Base-by-base conservation (phyloP, 352 stramenopile species). In the Lagenidium giganteum region DNA sequence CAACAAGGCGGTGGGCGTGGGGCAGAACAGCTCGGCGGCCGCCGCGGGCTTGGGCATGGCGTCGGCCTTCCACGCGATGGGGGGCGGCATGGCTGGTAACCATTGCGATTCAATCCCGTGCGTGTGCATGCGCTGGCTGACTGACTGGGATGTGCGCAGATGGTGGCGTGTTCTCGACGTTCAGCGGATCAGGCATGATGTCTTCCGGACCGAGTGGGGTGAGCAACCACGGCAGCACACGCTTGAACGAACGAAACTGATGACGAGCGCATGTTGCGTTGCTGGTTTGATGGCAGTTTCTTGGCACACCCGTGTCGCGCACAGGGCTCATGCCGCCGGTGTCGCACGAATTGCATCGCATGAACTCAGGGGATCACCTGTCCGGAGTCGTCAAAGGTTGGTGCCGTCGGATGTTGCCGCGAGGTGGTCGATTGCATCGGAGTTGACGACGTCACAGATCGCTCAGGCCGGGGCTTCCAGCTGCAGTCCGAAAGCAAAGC, bases 401-500 rank as follows among this genome's bases (percentile, higher is more conserved):
- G 14, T 23, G 21, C 7, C 5, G 24, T 26, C 11, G 26, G 3
- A 14, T 30, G 38, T 2, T 23, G 9, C 17, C 5, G n/a, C n/a
- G n/a, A n/a, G n/a, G n/a, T n/a, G n/a, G n/a, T n/a, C n/a, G n/a
- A n/a, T n/a, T n/a, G n/a, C n/a, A n/a, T n/a, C n/a, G n/a, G n/a
- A n/a, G n/a, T n/a, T n/a, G n/a, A n/a, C n/a, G n/a, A n/a, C n/a
- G n/a, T 20, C 6, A 14, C 31, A 22, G 18, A 20, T n/a, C 31
- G 39, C 56, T 5, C 36, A 85, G 77, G 68, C 44, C 65, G 72
- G 20, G 67, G 41, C 47, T 78, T 85, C 22, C 73, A 71, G 26
- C 13, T 75, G 34, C 54, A 61, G 18, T 42, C 51, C 3, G 77
- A 89, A 36, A 84, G 71, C 47, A 89, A 87, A 42, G 67, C 74